phyloP scores from a whole-genome alignment of 208 protist genomes.

The Trichomonas tenax region DNA sequence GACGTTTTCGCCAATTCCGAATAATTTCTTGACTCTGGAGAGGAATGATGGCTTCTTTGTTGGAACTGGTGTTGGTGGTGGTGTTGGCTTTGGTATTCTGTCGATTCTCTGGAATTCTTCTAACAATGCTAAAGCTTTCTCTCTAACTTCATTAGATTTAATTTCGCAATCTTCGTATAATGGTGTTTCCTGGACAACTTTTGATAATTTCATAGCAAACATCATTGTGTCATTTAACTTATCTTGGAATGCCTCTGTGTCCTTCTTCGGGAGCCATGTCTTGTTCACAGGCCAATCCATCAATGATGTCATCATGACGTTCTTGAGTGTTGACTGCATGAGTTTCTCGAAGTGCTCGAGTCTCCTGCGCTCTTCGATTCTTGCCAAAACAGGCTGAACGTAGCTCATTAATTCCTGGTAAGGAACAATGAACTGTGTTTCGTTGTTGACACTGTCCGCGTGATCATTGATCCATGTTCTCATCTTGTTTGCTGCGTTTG shows the following conservation, averaged over 20 bases:
- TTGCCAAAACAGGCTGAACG: neutral
- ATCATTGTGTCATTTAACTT: neutral
- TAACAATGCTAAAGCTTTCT: neutral
- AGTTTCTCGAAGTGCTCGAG: neutral
- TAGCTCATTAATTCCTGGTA: neutral
- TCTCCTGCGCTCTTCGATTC: neutral
- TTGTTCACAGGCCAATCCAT: neutral
- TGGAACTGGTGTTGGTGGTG: too few relatives aligned
- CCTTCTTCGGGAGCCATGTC: neutral
- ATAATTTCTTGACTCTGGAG: neutral
- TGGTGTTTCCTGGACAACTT: neutral
- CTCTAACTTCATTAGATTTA: neutral
- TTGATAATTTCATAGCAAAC: neutral
- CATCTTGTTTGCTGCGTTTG: neutral
- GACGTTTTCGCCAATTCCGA: neutral
- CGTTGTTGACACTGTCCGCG: neutral
- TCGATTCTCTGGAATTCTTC: neutral
- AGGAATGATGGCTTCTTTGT: neutral
- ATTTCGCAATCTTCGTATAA: neutral
- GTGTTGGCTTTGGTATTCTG: neutral
- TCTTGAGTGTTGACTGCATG: neutral
- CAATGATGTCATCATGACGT: too few relatives aligned
- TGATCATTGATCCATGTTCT: neutral
- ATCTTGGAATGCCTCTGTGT: neutral
- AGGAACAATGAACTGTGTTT: neutral